Percentiles rank a stretch among this genome's conserved stretches.
phyloP scores from a whole-genome alignment of 768 basidiomycete species.

The Hypholoma sublateritium region DNA sequence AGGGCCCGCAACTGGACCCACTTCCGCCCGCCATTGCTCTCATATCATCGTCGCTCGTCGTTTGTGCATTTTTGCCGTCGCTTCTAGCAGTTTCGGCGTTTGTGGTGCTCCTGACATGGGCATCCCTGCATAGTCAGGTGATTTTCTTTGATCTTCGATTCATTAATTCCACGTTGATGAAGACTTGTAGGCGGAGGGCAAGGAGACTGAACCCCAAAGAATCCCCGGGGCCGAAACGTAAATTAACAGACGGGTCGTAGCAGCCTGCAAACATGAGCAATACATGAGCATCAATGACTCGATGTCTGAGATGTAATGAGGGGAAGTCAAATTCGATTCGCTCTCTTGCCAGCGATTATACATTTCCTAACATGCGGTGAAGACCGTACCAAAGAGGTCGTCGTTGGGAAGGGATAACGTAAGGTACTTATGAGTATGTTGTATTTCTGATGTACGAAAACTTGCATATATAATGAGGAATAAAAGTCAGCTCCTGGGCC shows the following conservation, averaged over 20 bases:
- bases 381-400: too few species aligned
- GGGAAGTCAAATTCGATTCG: too few species aligned
- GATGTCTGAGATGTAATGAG: too few species aligned
- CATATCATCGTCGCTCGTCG: constrained; percentile 5
- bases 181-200: neutral
- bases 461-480: too few species aligned
- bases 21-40: constrained; percentile 6
- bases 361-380: too few species aligned
- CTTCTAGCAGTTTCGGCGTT: constrained; percentile 7
- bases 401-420: too few species aligned
- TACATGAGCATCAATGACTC: too few species aligned
- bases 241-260: neutral
- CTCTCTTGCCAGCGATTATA: too few species aligned
- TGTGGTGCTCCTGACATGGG: constrained; percentile 4
- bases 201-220: neutral
- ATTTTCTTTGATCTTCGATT: neutral
- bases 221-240: neutral
- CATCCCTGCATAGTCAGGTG: constrained; percentile 1
- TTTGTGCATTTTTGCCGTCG: constrained; percentile 7
- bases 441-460: too few species aligned
- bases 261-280: too few species aligned
- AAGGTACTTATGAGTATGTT: too few species aligned
- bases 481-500: too few species aligned
- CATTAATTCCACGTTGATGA: neutral
- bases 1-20: neutral